These are phyloP conservation scores for Tephrocybe sp. DNA, from an alignment of 768 basidiomycete species.

Conservation along the genomic window DNA sequence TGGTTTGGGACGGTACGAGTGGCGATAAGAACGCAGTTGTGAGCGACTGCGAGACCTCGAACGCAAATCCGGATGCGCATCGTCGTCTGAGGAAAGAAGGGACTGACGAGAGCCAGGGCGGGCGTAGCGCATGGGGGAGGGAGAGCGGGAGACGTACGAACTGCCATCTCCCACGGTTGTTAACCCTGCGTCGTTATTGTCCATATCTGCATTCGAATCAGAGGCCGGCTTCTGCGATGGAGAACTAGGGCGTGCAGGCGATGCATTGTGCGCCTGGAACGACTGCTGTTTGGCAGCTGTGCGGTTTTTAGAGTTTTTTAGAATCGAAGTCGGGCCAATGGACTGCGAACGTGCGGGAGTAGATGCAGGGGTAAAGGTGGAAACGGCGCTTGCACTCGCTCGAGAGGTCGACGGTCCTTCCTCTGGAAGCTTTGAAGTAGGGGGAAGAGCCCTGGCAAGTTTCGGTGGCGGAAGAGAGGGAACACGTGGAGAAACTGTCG, in stretches of 20 bases:
- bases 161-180: slow-evolving; percentile 22
- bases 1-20: slow-evolving; percentile 7
- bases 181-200: neutral
- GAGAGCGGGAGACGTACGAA: slow-evolving; percentile 22
- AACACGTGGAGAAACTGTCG: slow-evolving; percentile 4
- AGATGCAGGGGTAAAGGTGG: neutral
- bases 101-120: slow-evolving; percentile 26
- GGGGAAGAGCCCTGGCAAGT: neutral
- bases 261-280: neutral
- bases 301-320: neutral
- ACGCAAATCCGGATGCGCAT: neutral
- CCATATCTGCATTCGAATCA: slow-evolving; percentile 10
- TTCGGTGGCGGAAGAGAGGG: neutral
- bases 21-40: slow-evolving; percentile 10
- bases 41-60: slow-evolving; percentile 10
- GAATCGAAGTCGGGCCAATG: neutral
- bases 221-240: neutral
- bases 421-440: slow-evolving; percentile 2
- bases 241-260: neutral
- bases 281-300: neutral
- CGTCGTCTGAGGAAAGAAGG: slow-evolving; percentile 10
- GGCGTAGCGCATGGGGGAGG: slow-evolving; percentile 34
- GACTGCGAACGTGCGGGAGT: neutral
- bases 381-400: neutral
- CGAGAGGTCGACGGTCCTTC: neutral